Percentiles rank a stretch among this genome's conserved stretches.
Conservation (phyloP, 2,329 filamentous ascomycete species). For the Arthrinium phaeospermum region DNA sequence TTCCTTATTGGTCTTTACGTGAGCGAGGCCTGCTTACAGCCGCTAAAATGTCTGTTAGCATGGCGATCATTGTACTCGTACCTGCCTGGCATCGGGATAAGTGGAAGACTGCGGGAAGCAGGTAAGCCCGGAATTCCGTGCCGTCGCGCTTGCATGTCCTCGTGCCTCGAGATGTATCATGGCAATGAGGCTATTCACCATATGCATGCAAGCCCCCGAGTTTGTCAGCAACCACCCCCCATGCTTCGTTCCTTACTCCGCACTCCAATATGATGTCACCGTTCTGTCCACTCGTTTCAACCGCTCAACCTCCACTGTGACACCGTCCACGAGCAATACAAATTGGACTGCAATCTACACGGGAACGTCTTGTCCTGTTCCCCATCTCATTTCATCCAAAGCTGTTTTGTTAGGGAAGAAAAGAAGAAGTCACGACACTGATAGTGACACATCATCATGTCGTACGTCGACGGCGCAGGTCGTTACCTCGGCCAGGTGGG, state of each 20-base stretch:
- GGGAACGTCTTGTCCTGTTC: background rate
- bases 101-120: background rate
- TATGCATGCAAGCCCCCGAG: slow-evolving; percentile 11
- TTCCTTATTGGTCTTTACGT: background rate
- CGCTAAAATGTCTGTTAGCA: background rate
- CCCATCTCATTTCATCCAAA: background rate
- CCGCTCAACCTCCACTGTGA: background rate
- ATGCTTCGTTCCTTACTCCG: slow-evolving; percentile 5
- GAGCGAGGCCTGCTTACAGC: background rate
- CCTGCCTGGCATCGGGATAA: background rate
- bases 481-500: slow-evolving; percentile 18
- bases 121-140: background rate
- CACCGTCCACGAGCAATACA: background rate
- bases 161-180: background rate
- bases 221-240: slow-evolving; percentile 10
- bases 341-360: background rate
- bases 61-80: background rate
- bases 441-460: background rate
- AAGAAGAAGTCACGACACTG: background rate
- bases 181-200: background rate
- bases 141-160: background rate
- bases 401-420: background rate
- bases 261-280: background rate
- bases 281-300: background rate
- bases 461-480: slow-evolving; percentile 18